These are phyloP conservation scores for Dioszegia hungarica DNA, from an alignment of 768 basidiomycete genomes.

Conservation along the genomic window DNA sequence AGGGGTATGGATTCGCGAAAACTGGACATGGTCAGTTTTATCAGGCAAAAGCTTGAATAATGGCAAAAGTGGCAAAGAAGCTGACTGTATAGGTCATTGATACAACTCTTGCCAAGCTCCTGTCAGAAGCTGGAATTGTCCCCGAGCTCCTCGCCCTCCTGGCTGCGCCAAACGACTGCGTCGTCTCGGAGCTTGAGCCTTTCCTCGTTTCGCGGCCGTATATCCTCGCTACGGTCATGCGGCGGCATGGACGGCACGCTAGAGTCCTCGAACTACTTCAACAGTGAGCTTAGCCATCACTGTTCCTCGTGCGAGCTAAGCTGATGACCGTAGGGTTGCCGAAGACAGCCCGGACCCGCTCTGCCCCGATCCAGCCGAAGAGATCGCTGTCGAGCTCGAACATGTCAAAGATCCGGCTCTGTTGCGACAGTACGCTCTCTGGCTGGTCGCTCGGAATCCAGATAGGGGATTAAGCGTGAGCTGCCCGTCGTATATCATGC, in stretches of 20 bases:
- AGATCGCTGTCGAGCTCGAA: slow-evolving; percentile 59
- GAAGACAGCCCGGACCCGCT: slow-evolving; percentile 58
- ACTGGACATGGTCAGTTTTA: slow-evolving; percentile 39
- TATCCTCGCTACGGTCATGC: slow-evolving; percentile 62
- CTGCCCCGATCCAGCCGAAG: slow-evolving; percentile 60
- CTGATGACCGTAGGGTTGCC: slow-evolving; percentile 55
- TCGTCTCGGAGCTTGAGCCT: slow-evolving; percentile 62
- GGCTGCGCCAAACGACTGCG: slow-evolving; percentile 56
- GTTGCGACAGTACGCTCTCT: slow-evolving; percentile 70
- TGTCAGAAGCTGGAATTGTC: slow-evolving; percentile 60
- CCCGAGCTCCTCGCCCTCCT: slow-evolving; percentile 62
- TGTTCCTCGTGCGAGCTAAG: not conserved
- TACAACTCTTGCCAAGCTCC: slow-evolving; percentile 71
- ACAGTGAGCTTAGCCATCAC: slow-evolving; percentile 53
- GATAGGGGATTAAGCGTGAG: slow-evolving; percentile 65
- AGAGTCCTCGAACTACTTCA: slow-evolving; percentile 66
- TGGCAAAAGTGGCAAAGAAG: too few relatives aligned
- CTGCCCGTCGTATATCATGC: slow-evolving; percentile 49
- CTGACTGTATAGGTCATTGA: slow-evolving; percentile 61
- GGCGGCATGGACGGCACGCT: slow-evolving; percentile 57
- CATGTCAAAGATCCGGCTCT: slow-evolving; percentile 60
- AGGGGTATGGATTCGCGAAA: slow-evolving; percentile 39
- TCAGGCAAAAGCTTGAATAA: too few relatives aligned
- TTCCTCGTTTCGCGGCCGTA: slow-evolving; percentile 60
- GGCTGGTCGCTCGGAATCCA: slow-evolving; percentile 67